Conservation (phyloP, 2,329 filamentous ascomycete species). For the Ramularia collo-cygni region DNA sequence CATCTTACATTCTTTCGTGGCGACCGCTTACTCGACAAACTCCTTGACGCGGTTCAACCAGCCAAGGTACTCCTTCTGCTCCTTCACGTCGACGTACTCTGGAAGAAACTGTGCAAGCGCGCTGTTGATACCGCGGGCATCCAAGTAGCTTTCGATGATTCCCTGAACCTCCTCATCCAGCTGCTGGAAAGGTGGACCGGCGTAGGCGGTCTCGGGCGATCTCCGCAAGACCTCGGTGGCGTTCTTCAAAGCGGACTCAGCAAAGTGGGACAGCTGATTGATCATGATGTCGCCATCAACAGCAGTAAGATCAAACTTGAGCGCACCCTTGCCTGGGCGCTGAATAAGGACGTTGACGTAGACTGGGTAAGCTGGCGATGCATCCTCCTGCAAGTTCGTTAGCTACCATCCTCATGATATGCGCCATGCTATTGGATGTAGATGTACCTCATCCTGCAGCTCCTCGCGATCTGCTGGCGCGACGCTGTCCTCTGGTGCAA, state of each 20-base stretch:
- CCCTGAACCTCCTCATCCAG: constrained; percentile 94
- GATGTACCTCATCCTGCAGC: constrained; percentile 46
- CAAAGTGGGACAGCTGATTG: constrained; percentile 87
- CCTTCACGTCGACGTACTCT: constrained; percentile 96
- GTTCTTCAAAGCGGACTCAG: constrained; percentile 54
- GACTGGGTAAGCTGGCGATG: constrained; percentile 63
- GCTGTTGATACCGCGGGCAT: constrained; percentile 86
- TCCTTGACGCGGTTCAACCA: constrained; percentile 82
- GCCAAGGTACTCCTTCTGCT: constrained; percentile 90
- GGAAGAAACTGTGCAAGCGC: constrained; percentile 83
- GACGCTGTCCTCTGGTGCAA: constrained; percentile 50
- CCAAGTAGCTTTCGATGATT: constrained; percentile 85
- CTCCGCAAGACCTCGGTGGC: constrained; percentile 67
- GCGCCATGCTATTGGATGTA: constrained; percentile 21
- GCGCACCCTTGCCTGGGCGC: constrained; percentile 76
- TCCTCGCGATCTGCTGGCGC: constrained; percentile 53
- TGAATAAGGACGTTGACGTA: constrained; percentile 81
- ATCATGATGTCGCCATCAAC: constrained; percentile 82
- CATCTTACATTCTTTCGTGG: too few species aligned
- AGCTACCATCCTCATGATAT: constrained; percentile 1
- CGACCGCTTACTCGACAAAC: constrained; percentile 58
- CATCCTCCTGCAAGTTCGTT: constrained; percentile 27
- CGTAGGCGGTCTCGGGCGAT: constrained; percentile 64
- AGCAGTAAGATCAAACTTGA: constrained; percentile 79
- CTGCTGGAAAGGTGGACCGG: constrained; percentile 86